Percentiles rank a stretch among this genome's conserved stretches.
Evolutionary conservation across 148 eudicot genomes (phyloP).

Genomic region (Linanthus parryae): DNA sequence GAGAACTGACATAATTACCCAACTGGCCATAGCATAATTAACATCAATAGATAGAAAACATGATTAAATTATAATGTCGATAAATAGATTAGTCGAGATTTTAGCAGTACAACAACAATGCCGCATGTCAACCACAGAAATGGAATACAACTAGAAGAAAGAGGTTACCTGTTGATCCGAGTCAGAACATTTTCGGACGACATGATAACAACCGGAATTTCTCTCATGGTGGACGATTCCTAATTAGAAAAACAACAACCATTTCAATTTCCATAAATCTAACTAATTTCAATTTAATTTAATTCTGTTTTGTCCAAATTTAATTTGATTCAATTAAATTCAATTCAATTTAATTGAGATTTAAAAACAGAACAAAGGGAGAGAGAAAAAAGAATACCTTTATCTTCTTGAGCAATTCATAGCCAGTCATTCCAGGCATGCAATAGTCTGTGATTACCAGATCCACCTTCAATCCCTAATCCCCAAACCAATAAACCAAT

Average conservation of each 20-base stretch:
- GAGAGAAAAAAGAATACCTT: conserved; percentile 31
- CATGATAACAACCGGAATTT: conserved; percentile 66
- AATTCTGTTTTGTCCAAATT: no score
- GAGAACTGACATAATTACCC: no score
- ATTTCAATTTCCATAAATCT: not conserved
- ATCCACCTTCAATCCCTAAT: conserved; percentile 74
- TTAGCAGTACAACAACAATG: no score
- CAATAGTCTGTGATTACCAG: conserved; percentile 84
- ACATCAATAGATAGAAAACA: no score
- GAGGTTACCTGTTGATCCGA: conserved; percentile 49
- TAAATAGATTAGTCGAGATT: no score
- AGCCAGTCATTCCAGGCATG: conserved; percentile 97
- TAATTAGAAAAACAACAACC: not conserved
- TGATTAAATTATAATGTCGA: no score
- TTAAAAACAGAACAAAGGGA: not conserved
- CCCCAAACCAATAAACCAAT: not conserved
- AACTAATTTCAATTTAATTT: not conserved
- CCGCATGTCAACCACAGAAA: no score
- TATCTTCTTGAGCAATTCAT: conserved; percentile 74
- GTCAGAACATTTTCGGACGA: conserved; percentile 55
- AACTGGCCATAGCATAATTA: no score
- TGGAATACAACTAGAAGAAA: no score
- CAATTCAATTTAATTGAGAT: no score
- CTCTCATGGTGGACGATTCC: conserved; percentile 47
- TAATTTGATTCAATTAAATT: no score